Percentiles rank a stretch among this genome's conserved stretches.
These are phyloP conservation scores for Orbilia oligospora DNA, from an alignment of 2,329 filamentous ascomycete species.

Conservation along the genomic window DNA sequence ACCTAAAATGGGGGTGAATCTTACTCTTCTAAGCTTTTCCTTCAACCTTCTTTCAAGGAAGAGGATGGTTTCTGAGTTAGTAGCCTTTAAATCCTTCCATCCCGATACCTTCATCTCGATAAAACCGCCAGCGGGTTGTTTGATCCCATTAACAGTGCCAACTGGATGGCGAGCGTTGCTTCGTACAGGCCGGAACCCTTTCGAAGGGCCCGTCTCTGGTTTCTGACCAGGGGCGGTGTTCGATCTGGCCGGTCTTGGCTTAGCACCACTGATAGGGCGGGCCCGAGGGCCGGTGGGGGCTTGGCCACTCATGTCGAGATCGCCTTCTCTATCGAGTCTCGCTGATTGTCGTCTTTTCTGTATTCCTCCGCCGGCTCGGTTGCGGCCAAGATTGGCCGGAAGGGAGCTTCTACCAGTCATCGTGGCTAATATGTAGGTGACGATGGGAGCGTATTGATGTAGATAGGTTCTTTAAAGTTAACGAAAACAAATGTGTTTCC, in stretches of 20 bases:
- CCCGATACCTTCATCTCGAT: constrained; percentile 64
- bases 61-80: constrained; percentile 62
- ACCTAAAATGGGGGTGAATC: constrained; percentile 66
- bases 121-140: constrained; percentile 70
- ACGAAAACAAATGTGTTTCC: constrained; percentile 23
- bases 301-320: constrained; percentile 57
- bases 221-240: constrained; percentile 37
- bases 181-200: constrained; percentile 41
- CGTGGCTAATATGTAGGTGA: not conserved
- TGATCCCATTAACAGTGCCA: constrained; percentile 80
- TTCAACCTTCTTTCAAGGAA: constrained; percentile 64
- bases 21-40: constrained; percentile 83
- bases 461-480: not conserved
- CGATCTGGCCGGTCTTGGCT: constrained; percentile 25
- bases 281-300: constrained; percentile 42
- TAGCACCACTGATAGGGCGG: constrained; percentile 43
- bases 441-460: not conserved
- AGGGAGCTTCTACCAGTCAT: constrained; percentile 57
- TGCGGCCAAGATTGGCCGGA: constrained; percentile 48
- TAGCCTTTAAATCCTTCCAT: constrained; percentile 63
- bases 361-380: constrained; percentile 40
- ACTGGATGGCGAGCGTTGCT: constrained; percentile 40
- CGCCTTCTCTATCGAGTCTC: constrained; percentile 50
- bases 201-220: constrained; percentile 37
- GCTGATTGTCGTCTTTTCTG: constrained; percentile 44